Percentiles rank a stretch among this genome's conserved stretches.
Conservation (phyloP, 192 early-diverging fungal species). For the Coemansia biformis region DNA sequence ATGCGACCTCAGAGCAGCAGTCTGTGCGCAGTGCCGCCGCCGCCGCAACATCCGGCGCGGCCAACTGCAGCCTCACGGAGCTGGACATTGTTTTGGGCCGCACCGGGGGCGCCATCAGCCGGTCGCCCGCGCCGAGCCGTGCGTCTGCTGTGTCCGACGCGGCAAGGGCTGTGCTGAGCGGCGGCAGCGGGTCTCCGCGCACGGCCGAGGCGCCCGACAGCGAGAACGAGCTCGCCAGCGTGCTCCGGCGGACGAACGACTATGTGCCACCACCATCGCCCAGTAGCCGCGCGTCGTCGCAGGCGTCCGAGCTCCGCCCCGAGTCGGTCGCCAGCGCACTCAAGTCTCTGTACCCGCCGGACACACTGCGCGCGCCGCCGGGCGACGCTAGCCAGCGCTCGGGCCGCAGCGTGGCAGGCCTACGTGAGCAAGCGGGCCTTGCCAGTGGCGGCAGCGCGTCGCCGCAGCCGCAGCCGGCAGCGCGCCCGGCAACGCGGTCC, state of each 20-base stretch:
- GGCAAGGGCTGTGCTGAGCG: slow-evolving; percentile 13
- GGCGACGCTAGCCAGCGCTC: slow-evolving; percentile 10
- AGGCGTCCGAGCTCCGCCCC: slow-evolving; percentile 13
- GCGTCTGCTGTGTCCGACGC: no score
- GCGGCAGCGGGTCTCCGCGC: slow-evolving; percentile 27
- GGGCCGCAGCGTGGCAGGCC: slow-evolving; percentile 4
- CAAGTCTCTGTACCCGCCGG: slow-evolving; percentile 25
- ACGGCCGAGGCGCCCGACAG: slow-evolving; percentile 18
- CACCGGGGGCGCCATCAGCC: slow-evolving; percentile 24
- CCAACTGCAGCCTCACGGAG: slow-evolving; percentile 36
- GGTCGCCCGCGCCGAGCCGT: slow-evolving; percentile 10
- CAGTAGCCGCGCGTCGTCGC: slow-evolving; percentile 30
- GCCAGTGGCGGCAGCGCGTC: no score
- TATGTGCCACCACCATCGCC: slow-evolving; percentile 26
- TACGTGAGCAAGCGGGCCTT: slow-evolving; percentile 9
- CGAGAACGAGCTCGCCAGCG: slow-evolving; percentile 46
- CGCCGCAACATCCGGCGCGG: background rate
- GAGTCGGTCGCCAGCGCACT: slow-evolving; percentile 32
- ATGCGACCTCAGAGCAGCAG: no score
- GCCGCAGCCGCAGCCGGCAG: no score
- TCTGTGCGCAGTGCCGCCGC: background rate
- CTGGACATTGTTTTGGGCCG: slow-evolving; percentile 50
- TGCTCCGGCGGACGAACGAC: slow-evolving; percentile 44
- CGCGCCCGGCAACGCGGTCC: no score
- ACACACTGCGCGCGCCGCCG: slow-evolving; percentile 11